Base-by-base conservation (phyloP, 352 stramenopile genomes). In the Globisporangium barbulae region DNA sequence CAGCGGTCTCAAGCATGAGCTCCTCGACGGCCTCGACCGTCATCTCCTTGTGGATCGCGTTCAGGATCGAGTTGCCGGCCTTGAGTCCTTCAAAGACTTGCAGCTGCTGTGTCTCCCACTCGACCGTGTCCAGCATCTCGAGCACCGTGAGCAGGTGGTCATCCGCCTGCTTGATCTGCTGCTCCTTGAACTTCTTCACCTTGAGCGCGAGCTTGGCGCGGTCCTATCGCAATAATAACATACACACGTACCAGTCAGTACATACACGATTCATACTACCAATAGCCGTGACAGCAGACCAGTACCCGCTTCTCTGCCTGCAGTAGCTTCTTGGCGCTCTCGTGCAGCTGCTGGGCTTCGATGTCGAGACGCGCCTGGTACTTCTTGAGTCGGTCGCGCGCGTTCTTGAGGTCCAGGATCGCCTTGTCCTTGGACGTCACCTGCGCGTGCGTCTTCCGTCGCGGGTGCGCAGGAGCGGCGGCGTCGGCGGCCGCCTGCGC, bases 31-130 rank as follows among this genome's bases (percentile, higher is more conserved):
- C 84, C 44, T 97, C 89, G 28, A 95, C 78, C 1, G 76, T 91
- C 82, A 97, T 94, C 64, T 96, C 85, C 78, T 94, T 87, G 70
- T 97, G 88, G 41, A 97, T 92, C 22, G 85, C 83, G 63, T 97
- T 88, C 56, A 97, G 69, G 42, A 94, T 87, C 22, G 77, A 90
- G 64, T 96, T 96, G 49, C 88, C 88, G 3, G 86, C 84, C 69
- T 97, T 95, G 25, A 97, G 80, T 1, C 86, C 88, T 70, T 96
- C 85, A 65, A 97, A 92, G 30, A 96, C 85, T 72, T 93, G 78
- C 47, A 96, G 74, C 70, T 97, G 88, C 71, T 95, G 85, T 2
- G 74, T 89, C 65, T 94, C 87, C 89, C 88, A 96, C 70, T 96
- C 84, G 53, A 97, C 85, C 22, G 87, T 93, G 70, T 96, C 83